Percentiles rank a stretch among this genome's conserved stretches.
Evolutionary conservation across 352 stramenopile genomes (phyloP).

Genomic region (Globisporangium acanthophoron): DNA sequence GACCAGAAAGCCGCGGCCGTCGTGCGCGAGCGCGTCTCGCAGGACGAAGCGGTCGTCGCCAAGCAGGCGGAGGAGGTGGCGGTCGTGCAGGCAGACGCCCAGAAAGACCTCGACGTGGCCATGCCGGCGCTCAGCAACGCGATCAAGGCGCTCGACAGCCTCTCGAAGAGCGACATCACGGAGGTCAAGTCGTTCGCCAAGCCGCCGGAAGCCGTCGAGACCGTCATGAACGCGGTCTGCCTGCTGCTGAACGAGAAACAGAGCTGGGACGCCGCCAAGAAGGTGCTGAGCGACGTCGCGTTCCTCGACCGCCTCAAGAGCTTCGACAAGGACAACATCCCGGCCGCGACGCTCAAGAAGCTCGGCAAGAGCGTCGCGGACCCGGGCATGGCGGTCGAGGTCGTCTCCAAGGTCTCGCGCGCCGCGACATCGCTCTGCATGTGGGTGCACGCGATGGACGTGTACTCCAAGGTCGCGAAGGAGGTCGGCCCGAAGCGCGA

Average conservation of each 20-base stretch:
- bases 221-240: constrained; percentile 94
- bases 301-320: constrained; percentile 90
- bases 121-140: constrained; percentile 89
- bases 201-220: constrained; percentile 88
- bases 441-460: constrained; percentile 92
- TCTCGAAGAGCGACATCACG: constrained; percentile 93
- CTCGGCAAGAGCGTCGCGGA: constrained; percentile 77
- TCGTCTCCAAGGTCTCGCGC: constrained; percentile 90
- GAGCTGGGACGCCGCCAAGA: constrained; percentile 92
- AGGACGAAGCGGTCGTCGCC: constrained; percentile 89
- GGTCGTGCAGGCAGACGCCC: constrained; percentile 88
- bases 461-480: constrained; percentile 94
- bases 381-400: constrained; percentile 86
- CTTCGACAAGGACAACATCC: constrained; percentile 96
- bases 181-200: constrained; percentile 94
- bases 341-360: constrained; percentile 83
- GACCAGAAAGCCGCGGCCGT: constrained; percentile 90
- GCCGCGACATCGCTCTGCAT: constrained; percentile 92
- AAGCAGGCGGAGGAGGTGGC: constrained; percentile 91
- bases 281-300: constrained; percentile 78
- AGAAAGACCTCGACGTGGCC: constrained; percentile 91
- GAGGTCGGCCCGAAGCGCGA: constrained; percentile 91
- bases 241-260: constrained; percentile 91
- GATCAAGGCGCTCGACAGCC: constrained; percentile 82
- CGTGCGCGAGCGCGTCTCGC: constrained; percentile 81